Percentiles rank a stretch among this genome's conserved stretches.
phyloP scores from a whole-genome alignment of 2,329 filamentous ascomycete genomes.

The Cordyceps javanica region DNA sequence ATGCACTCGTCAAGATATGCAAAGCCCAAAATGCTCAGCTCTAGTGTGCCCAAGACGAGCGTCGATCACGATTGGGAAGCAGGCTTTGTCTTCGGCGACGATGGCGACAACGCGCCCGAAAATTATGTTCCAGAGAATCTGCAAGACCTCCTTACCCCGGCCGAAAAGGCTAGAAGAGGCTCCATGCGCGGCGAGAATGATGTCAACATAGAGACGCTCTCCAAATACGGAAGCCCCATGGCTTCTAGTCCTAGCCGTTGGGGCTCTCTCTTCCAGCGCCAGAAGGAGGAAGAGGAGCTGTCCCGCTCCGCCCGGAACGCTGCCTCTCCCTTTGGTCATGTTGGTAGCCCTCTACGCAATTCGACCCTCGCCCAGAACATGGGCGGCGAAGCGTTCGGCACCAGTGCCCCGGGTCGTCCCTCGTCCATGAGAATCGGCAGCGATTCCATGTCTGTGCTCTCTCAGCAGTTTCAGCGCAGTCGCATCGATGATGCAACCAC shows the following conservation, averaged over 20 bases:
- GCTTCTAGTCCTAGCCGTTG: slow-evolving; percentile 55
- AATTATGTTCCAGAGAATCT: slow-evolving; percentile 68
- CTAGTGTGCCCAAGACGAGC: slow-evolving; percentile 60
- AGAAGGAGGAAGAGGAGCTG: slow-evolving; percentile 51
- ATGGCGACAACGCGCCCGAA: slow-evolving; percentile 39
- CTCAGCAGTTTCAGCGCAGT: slow-evolving; percentile 57
- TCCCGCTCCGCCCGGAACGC: slow-evolving; percentile 30
- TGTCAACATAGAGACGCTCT: slow-evolving; percentile 37
- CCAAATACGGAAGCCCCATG: slow-evolving; percentile 56
- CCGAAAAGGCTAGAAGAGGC: slow-evolving; percentile 59
- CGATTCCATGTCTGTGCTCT: slow-evolving; percentile 52
- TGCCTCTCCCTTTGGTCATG: slow-evolving; percentile 57
- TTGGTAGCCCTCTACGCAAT: slow-evolving; percentile 59
- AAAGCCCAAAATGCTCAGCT: slow-evolving; percentile 62
- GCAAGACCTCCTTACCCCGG: slow-evolving; percentile 59
- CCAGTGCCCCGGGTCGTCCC: slow-evolving; percentile 34
- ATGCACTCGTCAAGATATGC: slow-evolving; percentile 63
- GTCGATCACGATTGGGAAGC: slow-evolving; percentile 60
- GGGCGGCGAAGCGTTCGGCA: slow-evolving; percentile 38
- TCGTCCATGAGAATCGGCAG: slow-evolving; percentile 35
- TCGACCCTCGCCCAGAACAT: slow-evolving; percentile 53
- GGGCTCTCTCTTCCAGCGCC: slow-evolving; percentile 54
- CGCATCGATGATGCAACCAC: slow-evolving; percentile 45
- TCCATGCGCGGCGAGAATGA: slow-evolving; percentile 54
- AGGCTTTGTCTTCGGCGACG: slow-evolving; percentile 71